A percentile compares a stretch with the other conserved stretches of the same genome.
Evolutionary conservation across 1,139 yeast species (phyloP).

Genomic region (Candida buenavistaensis): DNA sequence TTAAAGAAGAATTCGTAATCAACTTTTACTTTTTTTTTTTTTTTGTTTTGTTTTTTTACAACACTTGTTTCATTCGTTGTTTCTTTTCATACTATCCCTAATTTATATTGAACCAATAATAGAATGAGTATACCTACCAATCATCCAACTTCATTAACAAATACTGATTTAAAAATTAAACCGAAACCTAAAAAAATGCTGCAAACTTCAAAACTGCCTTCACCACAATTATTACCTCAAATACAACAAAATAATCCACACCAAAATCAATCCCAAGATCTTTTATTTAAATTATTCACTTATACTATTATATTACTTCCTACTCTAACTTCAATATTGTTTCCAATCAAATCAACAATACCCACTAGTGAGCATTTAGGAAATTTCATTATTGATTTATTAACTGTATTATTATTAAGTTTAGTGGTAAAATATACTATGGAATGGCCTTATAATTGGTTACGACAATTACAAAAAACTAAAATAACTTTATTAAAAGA

Average conservation of each 20-base stretch:
- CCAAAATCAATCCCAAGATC: constrained; percentile 10
- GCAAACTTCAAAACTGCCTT: constrained; percentile 1
- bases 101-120: too few species aligned
- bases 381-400: constrained; percentile 26
- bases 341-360: constrained; percentile 10
- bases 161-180: background rate
- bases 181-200: background rate
- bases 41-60: background rate
- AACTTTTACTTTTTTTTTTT: too few species aligned
- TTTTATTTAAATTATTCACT: constrained; percentile 13
- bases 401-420: constrained; percentile 28
- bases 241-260: constrained; percentile 4
- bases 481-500: constrained; percentile 20
- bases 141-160: background rate
- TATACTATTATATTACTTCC: constrained; percentile 15
- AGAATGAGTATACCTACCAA: too few species aligned
- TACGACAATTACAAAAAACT: constrained; percentile 22
- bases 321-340: constrained; percentile 15
- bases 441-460: constrained; percentile 43
- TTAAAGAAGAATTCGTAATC: too few species aligned
- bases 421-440: constrained; percentile 28
- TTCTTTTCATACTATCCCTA: background rate
- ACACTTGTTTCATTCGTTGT: background rate
- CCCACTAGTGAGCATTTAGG: constrained; percentile 18
- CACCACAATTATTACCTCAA: constrained; percentile 2